Conservation (phyloP, 768 basidiomycete species). For the Suillus sp. region DNA sequence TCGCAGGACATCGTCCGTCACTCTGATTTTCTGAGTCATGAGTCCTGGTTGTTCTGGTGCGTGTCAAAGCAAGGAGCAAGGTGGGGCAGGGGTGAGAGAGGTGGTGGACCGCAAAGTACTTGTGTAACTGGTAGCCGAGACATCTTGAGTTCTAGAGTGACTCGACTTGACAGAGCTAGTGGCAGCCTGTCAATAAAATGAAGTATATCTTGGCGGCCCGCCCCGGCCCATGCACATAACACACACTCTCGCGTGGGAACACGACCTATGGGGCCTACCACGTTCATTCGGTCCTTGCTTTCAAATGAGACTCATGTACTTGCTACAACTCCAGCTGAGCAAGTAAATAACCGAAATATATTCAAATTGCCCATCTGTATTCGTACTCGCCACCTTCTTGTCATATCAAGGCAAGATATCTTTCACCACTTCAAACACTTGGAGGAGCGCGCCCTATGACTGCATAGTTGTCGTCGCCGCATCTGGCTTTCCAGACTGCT, state of each 20-base stretch:
- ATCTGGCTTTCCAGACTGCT: background rate
- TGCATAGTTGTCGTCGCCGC: background rate
- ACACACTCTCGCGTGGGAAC: too few species aligned
- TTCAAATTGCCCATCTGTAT: background rate
- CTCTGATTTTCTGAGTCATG: slow-evolving; percentile 60
- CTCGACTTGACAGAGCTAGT: background rate
- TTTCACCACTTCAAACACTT: background rate
- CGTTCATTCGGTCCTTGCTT: background rate
- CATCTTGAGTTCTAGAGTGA: background rate
- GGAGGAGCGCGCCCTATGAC: background rate
- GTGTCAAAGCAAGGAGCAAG: background rate
- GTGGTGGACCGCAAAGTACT: too few species aligned
- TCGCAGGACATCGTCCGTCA: slow-evolving; percentile 50
- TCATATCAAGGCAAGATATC: background rate
- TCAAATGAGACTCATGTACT: background rate
- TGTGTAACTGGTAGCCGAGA: too few species aligned
- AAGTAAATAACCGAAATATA: background rate
- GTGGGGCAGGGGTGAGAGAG: background rate
- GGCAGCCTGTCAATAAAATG: background rate
- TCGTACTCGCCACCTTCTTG: background rate
- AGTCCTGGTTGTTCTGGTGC: background rate
- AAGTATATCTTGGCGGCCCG: background rate
- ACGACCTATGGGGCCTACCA: too few species aligned
- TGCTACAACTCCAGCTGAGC: background rate
- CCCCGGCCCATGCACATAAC: too few species aligned